Conservation (phyloP, 345 rosid genomes). For the Eucalyptus microcorys region DNA sequence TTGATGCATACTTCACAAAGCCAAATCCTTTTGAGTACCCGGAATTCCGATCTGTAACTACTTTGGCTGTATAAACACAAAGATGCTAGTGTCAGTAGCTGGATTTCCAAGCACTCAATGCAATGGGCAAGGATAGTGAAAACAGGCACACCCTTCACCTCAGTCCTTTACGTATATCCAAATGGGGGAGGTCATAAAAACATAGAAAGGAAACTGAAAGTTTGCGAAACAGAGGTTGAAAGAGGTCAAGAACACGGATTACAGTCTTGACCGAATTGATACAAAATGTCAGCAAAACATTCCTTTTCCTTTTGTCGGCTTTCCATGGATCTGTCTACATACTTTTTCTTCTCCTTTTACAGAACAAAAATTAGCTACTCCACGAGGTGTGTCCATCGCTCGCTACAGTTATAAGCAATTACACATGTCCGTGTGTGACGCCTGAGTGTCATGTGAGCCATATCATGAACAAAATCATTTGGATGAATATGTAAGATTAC, state of each 20-base stretch:
- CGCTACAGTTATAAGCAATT: not conserved
- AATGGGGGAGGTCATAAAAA: not conserved
- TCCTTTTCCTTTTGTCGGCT: not conserved
- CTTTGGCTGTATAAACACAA: slow-evolving; percentile 14
- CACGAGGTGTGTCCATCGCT: not conserved
- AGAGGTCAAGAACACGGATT: not conserved
- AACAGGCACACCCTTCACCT: not conserved
- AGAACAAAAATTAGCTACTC: not conserved
- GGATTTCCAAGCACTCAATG: not conserved
- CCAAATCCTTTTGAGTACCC: slow-evolving; percentile 45
- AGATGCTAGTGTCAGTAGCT: not conserved
- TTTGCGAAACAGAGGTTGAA: not conserved
- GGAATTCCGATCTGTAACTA: slow-evolving; percentile 27
- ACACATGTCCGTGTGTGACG: not conserved
- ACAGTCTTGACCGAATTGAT: not conserved
- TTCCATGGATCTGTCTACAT: not conserved
- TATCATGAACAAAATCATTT: not conserved
- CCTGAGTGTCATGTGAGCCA: not conserved
- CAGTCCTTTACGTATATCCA: not conserved
- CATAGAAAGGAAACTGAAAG: not conserved
- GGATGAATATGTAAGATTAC: not conserved
- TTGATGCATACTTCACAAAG: slow-evolving; percentile 24
- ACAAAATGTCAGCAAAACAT: not conserved
- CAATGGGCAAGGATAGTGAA: not conserved
- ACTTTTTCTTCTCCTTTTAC: not conserved